Conservation (phyloP, 257 asterid species). For the Solanum pinnatisectum region DNA sequence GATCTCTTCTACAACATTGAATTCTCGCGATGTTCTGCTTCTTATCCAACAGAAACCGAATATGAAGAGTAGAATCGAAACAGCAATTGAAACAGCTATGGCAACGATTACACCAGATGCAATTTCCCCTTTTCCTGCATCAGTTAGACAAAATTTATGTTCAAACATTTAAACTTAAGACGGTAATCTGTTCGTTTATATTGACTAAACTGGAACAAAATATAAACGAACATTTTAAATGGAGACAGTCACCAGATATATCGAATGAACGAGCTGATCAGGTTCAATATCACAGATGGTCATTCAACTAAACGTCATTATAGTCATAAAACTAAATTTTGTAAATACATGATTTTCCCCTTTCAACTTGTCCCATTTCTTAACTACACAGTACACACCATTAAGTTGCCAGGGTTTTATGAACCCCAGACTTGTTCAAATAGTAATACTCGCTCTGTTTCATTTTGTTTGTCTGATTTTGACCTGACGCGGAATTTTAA, state of each 20-base stretch:
- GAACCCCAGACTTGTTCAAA: neutral
- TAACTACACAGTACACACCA: too few relatives aligned
- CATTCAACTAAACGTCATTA: neutral
- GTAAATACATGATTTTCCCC: neutral
- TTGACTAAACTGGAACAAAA: neutral
- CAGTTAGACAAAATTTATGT: neutral
- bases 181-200: neutral
- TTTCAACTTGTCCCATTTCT: neutral
- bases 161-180: neutral
- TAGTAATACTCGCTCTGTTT: too few relatives aligned
- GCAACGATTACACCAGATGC: neutral
- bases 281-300: neutral
- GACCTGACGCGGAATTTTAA: neutral
- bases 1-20: neutral
- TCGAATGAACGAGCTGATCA: neutral
- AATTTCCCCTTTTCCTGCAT: neutral
- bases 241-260: neutral
- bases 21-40: neutral
- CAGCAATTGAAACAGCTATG: neutral
- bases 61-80: neutral
- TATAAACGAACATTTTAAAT: neutral
- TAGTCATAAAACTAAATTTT: neutral
- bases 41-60: neutral
- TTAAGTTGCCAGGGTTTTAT: neutral
- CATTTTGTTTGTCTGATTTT: neutral